Evolutionary conservation across 139 green algal species (phyloP).

Genomic region (Chlamydomonas incerta): DNA sequence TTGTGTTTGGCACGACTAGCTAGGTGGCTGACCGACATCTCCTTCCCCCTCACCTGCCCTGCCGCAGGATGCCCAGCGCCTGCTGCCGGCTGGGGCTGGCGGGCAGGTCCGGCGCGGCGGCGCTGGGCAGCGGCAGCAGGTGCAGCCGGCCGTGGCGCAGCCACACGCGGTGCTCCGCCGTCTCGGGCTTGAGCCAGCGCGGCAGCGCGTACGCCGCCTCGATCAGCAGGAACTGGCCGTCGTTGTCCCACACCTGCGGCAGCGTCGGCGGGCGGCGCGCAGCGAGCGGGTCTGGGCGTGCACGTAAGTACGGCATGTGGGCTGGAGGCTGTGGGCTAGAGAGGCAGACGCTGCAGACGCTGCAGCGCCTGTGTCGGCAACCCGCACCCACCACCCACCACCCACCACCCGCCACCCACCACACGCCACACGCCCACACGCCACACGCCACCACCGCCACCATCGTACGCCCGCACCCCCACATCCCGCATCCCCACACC

Average conservation of each 20-base stretch:
- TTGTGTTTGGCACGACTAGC: too few relatives aligned
- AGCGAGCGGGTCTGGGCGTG: too few relatives aligned
- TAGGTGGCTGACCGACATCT: too few relatives aligned
- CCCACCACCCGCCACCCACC: too few relatives aligned
- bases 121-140: slow-evolving; percentile 72
- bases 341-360: too few relatives aligned
- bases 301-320: too few relatives aligned
- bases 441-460: too few relatives aligned
- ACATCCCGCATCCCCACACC: background rate
- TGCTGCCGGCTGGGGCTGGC: slow-evolving; percentile 48
- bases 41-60: background rate
- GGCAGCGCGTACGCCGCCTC: slow-evolving; percentile 91
- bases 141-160: slow-evolving; percentile 73
- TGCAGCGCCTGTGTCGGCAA: too few relatives aligned
- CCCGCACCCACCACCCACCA: too few relatives aligned
- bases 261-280: too few relatives aligned
- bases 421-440: too few relatives aligned
- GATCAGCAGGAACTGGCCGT: slow-evolving; percentile 97
- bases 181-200: slow-evolving; percentile 83
- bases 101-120: slow-evolving; percentile 51
- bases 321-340: too few relatives aligned
- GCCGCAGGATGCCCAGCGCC: slow-evolving; percentile 61
- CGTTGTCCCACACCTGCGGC: slow-evolving; percentile 80
- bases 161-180: slow-evolving; percentile 80
- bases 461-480: background rate